These are phyloP conservation scores for Leishmania braziliensis DNA, from an alignment of 208 protist species.

Conservation along the genomic window DNA sequence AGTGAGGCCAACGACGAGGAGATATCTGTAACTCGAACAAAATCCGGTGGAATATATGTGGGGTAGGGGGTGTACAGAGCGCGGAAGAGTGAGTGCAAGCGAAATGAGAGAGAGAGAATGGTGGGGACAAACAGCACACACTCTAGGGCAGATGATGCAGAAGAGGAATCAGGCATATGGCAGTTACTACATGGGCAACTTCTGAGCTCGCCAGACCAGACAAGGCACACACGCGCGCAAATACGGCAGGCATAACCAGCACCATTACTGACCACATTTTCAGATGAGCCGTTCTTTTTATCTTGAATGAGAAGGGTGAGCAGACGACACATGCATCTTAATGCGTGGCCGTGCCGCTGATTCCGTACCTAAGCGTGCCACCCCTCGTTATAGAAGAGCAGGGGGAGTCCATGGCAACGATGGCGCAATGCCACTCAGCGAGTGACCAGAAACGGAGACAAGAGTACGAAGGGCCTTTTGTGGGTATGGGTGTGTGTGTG, in stretches of 20 bases:
- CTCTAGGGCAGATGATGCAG: neutral
- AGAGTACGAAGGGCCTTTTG: neutral
- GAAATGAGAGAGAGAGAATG: neutral
- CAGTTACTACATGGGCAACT: neutral
- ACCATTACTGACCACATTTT: neutral
- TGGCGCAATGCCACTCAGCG: neutral
- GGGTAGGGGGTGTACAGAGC: neutral
- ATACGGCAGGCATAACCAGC: neutral
- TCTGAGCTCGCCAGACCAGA: neutral
- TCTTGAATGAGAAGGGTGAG: neutral
- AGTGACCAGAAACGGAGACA: neutral
- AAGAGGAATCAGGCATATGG: neutral
- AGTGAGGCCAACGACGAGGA: neutral
- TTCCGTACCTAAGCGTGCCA: neutral
- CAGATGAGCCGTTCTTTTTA: neutral
- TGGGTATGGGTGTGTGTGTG: neutral
- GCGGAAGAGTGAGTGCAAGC: no score
- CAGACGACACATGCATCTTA: neutral
- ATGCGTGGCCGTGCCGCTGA: neutral
- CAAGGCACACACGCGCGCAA: neutral
- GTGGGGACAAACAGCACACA: neutral
- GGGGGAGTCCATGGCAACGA: neutral
- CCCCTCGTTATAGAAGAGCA: no score
- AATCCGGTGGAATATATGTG: neutral
- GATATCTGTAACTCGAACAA: neutral